A percentile compares a stretch with the other conserved stretches of the same genome.
Conservation (phyloP, 1,139 yeast species). For the Casaregolazyma suthepensis region DNA sequence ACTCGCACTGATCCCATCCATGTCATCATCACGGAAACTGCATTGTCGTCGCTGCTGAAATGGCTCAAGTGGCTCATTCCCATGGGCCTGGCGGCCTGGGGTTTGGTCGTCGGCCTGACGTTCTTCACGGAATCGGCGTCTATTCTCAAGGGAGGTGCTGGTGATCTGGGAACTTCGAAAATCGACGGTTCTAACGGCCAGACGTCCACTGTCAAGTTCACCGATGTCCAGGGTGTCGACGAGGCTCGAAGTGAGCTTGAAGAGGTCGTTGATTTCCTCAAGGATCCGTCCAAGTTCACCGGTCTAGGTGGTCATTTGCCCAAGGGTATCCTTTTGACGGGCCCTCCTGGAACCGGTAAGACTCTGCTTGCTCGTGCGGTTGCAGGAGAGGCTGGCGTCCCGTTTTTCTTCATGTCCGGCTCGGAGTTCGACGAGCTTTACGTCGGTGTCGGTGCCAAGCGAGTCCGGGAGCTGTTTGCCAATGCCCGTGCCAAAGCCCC, state of each 20-base stretch:
- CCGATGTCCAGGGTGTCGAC: slow-evolving; percentile 96
- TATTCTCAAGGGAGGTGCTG: slow-evolving; percentile 66
- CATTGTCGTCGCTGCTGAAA: slow-evolving; percentile 67
- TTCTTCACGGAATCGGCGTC: slow-evolving; percentile 82
- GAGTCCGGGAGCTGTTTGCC: slow-evolving; percentile 86
- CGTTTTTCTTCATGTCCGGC: slow-evolving; percentile 97
- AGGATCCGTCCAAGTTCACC: slow-evolving; percentile 93
- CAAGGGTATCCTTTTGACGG: slow-evolving; percentile 92
- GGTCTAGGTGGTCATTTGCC: slow-evolving; percentile 97
- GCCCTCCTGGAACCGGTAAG: slow-evolving; percentile 99
- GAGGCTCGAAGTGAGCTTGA: slow-evolving; percentile 97
- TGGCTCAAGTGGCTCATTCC: slow-evolving; percentile 91
- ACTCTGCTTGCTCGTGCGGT: slow-evolving; percentile 96
- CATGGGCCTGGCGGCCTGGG: slow-evolving; percentile 61
- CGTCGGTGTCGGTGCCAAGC: slow-evolving; percentile 98
- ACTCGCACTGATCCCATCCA: slow-evolving; percentile 69
- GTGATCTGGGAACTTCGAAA: slow-evolving; percentile 42
- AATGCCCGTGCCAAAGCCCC: slow-evolving; percentile 96
- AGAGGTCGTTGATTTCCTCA: slow-evolving; percentile 92
- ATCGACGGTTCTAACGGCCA: slow-evolving; percentile 49
- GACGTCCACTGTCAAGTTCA: slow-evolving; percentile 80
- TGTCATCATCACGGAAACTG: slow-evolving; percentile 82
- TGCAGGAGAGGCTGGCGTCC: slow-evolving; percentile 99
- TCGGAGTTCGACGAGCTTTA: slow-evolving; percentile 96
- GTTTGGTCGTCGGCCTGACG: slow-evolving; percentile 52